Evolutionary conservation across 2,329 filamentous ascomycete species (phyloP), one percentile per base, ranked within the genome.

Genomic region (Paraphaeosphaeria sporulosa): DNA sequence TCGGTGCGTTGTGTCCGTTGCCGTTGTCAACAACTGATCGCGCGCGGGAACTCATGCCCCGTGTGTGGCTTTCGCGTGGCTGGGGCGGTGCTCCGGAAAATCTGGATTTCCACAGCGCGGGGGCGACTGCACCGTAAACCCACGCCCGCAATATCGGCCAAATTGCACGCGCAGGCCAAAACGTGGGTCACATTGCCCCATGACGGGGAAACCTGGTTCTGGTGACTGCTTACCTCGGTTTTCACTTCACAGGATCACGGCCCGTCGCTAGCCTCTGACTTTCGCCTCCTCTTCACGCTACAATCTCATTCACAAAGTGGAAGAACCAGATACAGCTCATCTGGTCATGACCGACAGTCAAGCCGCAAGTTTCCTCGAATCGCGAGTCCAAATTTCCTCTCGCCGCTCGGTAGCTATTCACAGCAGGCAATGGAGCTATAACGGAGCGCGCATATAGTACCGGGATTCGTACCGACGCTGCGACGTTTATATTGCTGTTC

Each of bases 141-240:
- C 34, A 60, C 42, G 53, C 42, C 43, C 23, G 56, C 47, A 57
- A 60, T 60, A 60, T 60, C 54, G 38, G 10, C 40, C 42, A 60
- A 38, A 60, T 60, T 52, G 51, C 51, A 36, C 50, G 38, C 51
- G 49, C 57, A 51, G 44, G 42, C 27, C n/a, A 51, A 43, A 53
- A 32, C 60, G 56, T 52, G 60, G 60, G 58, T 49, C 17, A 42
- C 21, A 23, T 50, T 46, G 27, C 55, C 30, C 49, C 38, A 43
- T 13, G 47, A 51, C 23, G 55, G 48, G 47, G 43, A 42, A 54
- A 57, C 49, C 53, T 32, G 56, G 52, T 44, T 46, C 10, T 27
- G 19, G 23, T 13, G 51, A 51, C 51, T 54, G 49, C 49, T 30
- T 30, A 32, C 40, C 51, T 46, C 25, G 40, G 51, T 17, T 10